Percentiles rank a stretch among this genome's conserved stretches.
phyloP scores from a whole-genome alignment of 257 asterid genomes.

The Parsonsia alboflavescens region DNA sequence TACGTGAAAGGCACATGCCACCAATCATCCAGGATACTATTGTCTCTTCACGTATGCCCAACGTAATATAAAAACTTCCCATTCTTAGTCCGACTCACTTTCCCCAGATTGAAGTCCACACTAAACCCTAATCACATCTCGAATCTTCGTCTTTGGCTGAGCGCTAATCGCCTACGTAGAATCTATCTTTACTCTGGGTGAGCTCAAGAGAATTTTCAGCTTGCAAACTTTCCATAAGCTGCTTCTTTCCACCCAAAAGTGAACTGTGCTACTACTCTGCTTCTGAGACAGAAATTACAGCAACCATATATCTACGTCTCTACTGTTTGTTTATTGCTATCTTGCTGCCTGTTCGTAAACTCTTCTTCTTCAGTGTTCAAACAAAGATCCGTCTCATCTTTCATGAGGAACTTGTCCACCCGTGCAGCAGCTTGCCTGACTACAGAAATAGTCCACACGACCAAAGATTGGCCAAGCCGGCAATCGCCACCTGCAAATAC shows the following conservation, averaged over 20 bases:
- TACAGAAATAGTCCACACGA: slow-evolving; percentile 95
- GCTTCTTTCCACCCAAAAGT: neutral
- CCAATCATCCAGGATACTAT: too few species aligned
- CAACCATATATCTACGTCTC: slow-evolving; percentile 38
- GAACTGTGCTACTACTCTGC: neutral
- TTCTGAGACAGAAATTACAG: neutral
- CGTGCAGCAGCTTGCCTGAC: slow-evolving; percentile 94
- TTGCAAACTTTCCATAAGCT: neutral
- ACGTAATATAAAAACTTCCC: too few species aligned
- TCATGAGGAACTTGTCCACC: slow-evolving; percentile 69
- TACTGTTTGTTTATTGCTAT: slow-evolving; percentile 48
- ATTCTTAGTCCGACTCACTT: too few species aligned
- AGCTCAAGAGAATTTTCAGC: neutral
- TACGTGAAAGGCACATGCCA: too few species aligned
- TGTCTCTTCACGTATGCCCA: too few species aligned
- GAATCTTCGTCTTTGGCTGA: too few species aligned
- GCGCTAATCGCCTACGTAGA: too few species aligned
- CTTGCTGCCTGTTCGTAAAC: slow-evolving; percentile 29
- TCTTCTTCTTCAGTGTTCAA: slow-evolving; percentile 24
- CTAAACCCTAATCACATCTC: too few species aligned
- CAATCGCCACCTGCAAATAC: slow-evolving; percentile 97
- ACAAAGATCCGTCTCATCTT: slow-evolving; percentile 28
- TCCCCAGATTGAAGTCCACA: too few species aligned
- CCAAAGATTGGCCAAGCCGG: slow-evolving; percentile 91
- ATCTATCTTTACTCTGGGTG: too few species aligned